A percentile compares a stretch with the other conserved stretches of the same genome.
Conservation (phyloP, 441 rosid genomes). For the Cnidoscolus chayamansa region DNA sequence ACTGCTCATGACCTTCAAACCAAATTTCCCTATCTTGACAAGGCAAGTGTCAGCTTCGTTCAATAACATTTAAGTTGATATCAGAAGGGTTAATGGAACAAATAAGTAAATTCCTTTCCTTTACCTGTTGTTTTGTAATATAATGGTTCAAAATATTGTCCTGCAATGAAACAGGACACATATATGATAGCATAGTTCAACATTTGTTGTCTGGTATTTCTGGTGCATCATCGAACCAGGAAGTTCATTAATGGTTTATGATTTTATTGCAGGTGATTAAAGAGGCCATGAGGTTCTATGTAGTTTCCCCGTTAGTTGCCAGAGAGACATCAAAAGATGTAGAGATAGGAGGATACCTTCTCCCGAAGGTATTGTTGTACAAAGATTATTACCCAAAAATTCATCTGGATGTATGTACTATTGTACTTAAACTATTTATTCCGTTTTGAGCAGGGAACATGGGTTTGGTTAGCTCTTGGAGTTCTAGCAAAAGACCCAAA, state of each 20-base stretch:
- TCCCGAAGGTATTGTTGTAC: conserved; percentile 61
- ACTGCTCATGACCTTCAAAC: conserved; percentile 61
- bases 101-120: too few species aligned
- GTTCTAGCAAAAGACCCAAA: conserved; percentile 85
- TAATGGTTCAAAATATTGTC: too few species aligned
- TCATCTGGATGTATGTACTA: not conserved
- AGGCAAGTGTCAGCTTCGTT: conserved; percentile 40
- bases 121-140: too few species aligned
- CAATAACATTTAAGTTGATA: not conserved
- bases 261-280: conserved; percentile 58
- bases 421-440: not conserved
- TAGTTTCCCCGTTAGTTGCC: conserved; percentile 80
- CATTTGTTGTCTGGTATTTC: not conserved
- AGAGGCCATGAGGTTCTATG: conserved; percentile 78
- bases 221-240: not conserved
- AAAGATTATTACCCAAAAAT: not conserved
- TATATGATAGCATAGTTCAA: not conserved
- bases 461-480: conserved; percentile 95
- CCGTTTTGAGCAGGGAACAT: conserved; percentile 59
- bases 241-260: not conserved
- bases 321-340: conserved; percentile 80
- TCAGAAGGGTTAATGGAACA: too few species aligned
- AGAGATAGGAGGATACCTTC: conserved; percentile 74
- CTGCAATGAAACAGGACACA: not conserved
- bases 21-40: conserved; percentile 76